Conservation (phyloP, 1,139 yeast genomes). For the Geotrichum histeridarum region DNA sequence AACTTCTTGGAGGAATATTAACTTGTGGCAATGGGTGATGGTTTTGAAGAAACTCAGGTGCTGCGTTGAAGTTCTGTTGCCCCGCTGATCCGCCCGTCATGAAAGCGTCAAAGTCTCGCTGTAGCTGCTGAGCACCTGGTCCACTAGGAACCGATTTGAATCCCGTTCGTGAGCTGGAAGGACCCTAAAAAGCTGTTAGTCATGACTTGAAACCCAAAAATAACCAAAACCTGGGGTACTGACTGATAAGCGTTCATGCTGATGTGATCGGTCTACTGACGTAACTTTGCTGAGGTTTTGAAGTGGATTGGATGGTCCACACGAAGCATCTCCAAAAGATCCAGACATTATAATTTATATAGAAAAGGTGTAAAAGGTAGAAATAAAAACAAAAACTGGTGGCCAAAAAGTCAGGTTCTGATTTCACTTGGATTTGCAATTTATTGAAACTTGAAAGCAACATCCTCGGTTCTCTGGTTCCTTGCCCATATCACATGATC, state of each 20-base stretch:
- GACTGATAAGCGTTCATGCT: conserved; percentile 27
- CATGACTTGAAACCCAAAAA: conserved; percentile 14
- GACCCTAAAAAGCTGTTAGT: conserved; percentile 8
- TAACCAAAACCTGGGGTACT: background rate
- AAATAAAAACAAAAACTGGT: background rate
- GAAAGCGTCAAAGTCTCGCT: conserved; percentile 13
- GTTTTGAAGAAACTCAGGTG: conserved; percentile 18
- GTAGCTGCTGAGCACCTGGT: conserved; percentile 11
- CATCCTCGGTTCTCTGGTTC: background rate
- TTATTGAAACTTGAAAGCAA: background rate
- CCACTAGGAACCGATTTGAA: conserved; percentile 4
- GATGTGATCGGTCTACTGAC: conserved; percentile 29
- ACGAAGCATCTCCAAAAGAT: conserved; percentile 20
- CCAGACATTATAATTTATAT: conserved; percentile 12
- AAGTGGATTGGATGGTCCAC: conserved; percentile 39
- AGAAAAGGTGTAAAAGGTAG: background rate
- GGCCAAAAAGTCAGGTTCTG: background rate
- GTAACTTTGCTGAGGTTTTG: conserved; percentile 33
- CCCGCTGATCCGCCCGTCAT: conserved; percentile 6
- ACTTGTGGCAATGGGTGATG: conserved; percentile 7
- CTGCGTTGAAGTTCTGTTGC: conserved; percentile 18
- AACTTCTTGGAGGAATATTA: background rate
- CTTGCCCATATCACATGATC: background rate
- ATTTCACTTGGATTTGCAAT: background rate
- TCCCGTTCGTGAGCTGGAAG: conserved; percentile 4